Evolutionary conservation across 2,329 filamentous ascomycete genomes (phyloP).

Genomic region (Acephala macrosclerotiorum): DNA sequence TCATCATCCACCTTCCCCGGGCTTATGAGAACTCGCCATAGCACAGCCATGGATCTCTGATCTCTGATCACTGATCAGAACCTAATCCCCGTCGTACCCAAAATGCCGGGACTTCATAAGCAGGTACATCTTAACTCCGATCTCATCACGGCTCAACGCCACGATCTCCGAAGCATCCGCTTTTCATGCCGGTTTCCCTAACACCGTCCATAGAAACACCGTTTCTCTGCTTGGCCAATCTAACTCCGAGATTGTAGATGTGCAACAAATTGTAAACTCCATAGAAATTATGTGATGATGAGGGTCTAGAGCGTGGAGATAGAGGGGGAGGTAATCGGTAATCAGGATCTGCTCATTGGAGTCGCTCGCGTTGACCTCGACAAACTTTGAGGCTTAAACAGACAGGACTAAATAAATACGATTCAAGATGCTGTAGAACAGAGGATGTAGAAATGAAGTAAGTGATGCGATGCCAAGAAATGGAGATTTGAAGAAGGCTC

Average conservation of each 20-base stretch:
- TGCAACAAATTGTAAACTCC: conserved; percentile 23
- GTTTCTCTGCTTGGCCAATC: background rate
- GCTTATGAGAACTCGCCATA: background rate
- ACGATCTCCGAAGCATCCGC: background rate
- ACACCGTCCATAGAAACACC: background rate
- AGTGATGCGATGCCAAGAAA: background rate
- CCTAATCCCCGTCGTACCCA: background rate
- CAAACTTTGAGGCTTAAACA: too few relatives aligned
- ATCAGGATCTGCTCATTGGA: background rate
- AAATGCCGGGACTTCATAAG: background rate
- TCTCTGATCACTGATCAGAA: conserved; percentile 3
- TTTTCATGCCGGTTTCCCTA: conserved; percentile 2
- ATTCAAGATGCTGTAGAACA: too few relatives aligned
- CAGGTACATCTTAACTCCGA: conserved; percentile 2
- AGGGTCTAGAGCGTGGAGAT: background rate
- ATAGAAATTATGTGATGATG: background rate
- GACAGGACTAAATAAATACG: too few relatives aligned
- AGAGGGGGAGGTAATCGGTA: background rate
- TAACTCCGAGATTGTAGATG: conserved; percentile 29
- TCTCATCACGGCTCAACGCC: background rate
- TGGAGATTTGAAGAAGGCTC: too few relatives aligned
- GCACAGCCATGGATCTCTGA: background rate
- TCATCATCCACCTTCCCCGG: background rate
- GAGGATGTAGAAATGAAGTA: background rate
- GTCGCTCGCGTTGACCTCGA: too few relatives aligned